Conservation (phyloP, 257 asterid species). For the Solanum habrochaites region DNA sequence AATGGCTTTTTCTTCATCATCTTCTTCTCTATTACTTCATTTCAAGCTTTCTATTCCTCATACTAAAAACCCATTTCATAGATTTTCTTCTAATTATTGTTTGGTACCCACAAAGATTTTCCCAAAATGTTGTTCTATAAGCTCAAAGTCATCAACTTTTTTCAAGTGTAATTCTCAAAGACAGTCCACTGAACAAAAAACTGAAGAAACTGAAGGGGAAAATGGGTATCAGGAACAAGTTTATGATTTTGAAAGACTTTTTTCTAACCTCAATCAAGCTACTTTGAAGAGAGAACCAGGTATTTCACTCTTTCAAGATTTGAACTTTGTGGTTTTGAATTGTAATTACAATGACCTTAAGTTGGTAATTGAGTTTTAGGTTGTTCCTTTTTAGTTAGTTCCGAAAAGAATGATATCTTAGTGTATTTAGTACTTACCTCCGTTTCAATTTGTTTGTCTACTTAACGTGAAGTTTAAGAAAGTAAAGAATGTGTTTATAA, state of each 20-base stretch:
- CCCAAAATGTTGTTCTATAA: not conserved
- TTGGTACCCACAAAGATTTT: not conserved
- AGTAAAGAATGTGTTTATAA: not conserved
- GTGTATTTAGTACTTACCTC: not conserved
- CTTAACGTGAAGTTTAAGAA: not conserved
- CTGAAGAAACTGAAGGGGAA: conserved; percentile 21
- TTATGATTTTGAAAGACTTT: conserved; percentile 55
- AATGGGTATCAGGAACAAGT: conserved; percentile 6
- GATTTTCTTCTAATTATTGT: not conserved
- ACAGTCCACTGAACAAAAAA: conserved; percentile 17
- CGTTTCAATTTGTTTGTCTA: not conserved
- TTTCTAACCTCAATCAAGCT: conserved; percentile 78
- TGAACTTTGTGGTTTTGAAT: not conserved
- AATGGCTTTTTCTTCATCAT: conserved; percentile 10
- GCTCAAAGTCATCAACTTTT: conserved; percentile 4
- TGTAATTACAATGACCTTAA: not conserved
- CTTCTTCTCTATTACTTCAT: conserved; percentile 8
- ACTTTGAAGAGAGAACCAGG: conserved; percentile 83
- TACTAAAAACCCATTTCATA: not conserved
- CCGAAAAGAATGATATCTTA: not conserved
- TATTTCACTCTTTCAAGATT: not conserved
- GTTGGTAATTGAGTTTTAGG: not conserved
- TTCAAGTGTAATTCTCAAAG: conserved; percentile 40
- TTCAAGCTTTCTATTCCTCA: conserved; percentile 7
- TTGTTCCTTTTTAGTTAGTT: not conserved